These are phyloP conservation scores for Pythium guiyangense DNA, from an alignment of 352 stramenopile genomes.

Conservation along the genomic window DNA sequence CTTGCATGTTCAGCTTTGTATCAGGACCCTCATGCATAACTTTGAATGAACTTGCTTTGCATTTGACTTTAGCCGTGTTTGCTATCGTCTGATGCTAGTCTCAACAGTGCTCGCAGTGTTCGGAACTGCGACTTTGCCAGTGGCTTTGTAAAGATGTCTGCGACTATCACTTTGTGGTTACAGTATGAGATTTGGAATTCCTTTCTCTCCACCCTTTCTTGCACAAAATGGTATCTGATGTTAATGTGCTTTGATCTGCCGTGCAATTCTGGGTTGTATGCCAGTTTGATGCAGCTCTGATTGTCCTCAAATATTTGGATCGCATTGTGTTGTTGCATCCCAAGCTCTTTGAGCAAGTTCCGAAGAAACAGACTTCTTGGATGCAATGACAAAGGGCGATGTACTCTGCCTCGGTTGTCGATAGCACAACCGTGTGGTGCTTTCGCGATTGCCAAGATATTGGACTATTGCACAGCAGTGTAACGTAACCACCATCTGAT, in stretches of 20 bases:
- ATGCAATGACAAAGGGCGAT: constrained; percentile 20
- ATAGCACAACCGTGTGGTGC: constrained; percentile 20
- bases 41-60: no score
- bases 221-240: neutral
- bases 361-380: constrained; percentile 15
- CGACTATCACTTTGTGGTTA: neutral
- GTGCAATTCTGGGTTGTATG: neutral
- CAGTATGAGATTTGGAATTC: neutral
- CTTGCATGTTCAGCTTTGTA: no score
- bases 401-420: constrained; percentile 20
- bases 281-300: neutral
- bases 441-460: constrained; percentile 20
- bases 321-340: neutral
- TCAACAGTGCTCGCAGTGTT: no score
- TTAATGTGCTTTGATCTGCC: neutral
- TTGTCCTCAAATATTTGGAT: neutral
- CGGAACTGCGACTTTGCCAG: neutral
- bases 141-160: neutral
- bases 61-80: no score
- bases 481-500: constrained; percentile 16
- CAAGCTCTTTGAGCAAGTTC: neutral
- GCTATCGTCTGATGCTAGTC: no score
- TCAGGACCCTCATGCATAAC: no score
- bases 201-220: neutral
- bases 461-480: constrained; percentile 10